Conservation (phyloP, 331 rosid species). For the Rosa hybrid region DNA sequence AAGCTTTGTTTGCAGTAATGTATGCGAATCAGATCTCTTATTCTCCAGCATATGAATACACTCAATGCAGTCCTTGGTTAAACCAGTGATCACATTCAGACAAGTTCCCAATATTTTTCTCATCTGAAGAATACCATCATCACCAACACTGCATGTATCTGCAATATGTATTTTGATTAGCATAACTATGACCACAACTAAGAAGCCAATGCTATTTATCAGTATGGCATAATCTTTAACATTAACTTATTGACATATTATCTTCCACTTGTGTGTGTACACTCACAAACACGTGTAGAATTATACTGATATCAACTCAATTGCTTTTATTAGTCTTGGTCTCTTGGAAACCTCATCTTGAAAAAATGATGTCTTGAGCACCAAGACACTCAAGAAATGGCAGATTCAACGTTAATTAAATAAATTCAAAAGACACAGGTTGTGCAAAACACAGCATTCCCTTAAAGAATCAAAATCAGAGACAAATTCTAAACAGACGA, state of each 20-base stretch:
- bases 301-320: neutral
- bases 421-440: neutral
- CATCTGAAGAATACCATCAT: slow-evolving; percentile 40
- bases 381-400: neutral
- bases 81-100: slow-evolving; percentile 52
- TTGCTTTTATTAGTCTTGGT: neutral
- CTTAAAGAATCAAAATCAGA: neutral
- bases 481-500: neutral
- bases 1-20: slow-evolving; percentile 68
- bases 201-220: neutral
- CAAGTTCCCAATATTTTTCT: slow-evolving; percentile 66
- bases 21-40: slow-evolving; percentile 44
- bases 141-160: slow-evolving; percentile 57
- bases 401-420: neutral
- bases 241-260: neutral
- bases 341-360: neutral
- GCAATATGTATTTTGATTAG: slow-evolving; percentile 35
- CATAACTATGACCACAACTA: neutral
- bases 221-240: neutral
- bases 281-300: neutral
- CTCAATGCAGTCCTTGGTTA: slow-evolving; percentile 62
- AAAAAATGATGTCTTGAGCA: neutral
- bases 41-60: slow-evolving; percentile 58
- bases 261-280: neutral
- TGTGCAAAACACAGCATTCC: neutral